These are phyloP conservation scores for Colletotrichum echinochloae DNA, from an alignment of 2,329 filamentous ascomycete genomes.

Conservation along the genomic window DNA sequence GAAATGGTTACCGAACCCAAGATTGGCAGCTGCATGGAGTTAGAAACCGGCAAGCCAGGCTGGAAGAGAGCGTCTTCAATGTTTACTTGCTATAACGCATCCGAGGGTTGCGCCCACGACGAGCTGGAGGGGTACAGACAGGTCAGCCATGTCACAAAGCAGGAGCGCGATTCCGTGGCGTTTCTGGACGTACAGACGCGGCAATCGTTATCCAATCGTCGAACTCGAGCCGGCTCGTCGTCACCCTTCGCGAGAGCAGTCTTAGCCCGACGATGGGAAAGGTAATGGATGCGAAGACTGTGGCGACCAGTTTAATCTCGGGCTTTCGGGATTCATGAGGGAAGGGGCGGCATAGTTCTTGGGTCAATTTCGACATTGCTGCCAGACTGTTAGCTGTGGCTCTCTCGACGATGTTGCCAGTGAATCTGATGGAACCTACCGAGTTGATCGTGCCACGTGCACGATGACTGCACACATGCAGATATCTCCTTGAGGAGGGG, in stretches of 20 bases:
- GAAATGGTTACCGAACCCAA: slow-evolving; percentile 43
- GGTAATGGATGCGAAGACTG: slow-evolving; percentile 17
- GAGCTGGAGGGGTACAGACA: not conserved
- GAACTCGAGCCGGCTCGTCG: slow-evolving; percentile 1
- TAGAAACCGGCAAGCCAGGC: not conserved
- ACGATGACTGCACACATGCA: slow-evolving; percentile 25
- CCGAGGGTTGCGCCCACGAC: slow-evolving; percentile 8
- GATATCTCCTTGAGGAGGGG: slow-evolving; percentile 20
- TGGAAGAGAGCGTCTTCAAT: too few relatives aligned
- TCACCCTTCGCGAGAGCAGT: slow-evolving; percentile 5
- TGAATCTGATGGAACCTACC: slow-evolving; percentile 14
- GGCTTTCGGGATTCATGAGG: slow-evolving; percentile 6
- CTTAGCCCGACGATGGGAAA: slow-evolving; percentile 25
- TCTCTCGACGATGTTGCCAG: not conserved
- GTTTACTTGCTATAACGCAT: slow-evolving; percentile 23
- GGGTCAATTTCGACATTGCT: slow-evolving; percentile 14
- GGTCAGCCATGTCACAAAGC: not conserved
- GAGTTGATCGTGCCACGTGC: slow-evolving; percentile 27
- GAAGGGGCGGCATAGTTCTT: slow-evolving; percentile 16
- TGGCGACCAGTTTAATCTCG: slow-evolving; percentile 24
- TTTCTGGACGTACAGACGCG: slow-evolving; percentile 1
- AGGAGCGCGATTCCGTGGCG: not conserved
- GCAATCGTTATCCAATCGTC: slow-evolving; percentile 33
- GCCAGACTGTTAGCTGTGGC: not conserved
- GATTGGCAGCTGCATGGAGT: slow-evolving; percentile 2